A percentile compares a stretch with the other conserved stretches of the same genome.
These are phyloP conservation scores for Fallopia convolvulus DNA, from an alignment of 148 eudicot genomes.

Conservation along the genomic window DNA sequence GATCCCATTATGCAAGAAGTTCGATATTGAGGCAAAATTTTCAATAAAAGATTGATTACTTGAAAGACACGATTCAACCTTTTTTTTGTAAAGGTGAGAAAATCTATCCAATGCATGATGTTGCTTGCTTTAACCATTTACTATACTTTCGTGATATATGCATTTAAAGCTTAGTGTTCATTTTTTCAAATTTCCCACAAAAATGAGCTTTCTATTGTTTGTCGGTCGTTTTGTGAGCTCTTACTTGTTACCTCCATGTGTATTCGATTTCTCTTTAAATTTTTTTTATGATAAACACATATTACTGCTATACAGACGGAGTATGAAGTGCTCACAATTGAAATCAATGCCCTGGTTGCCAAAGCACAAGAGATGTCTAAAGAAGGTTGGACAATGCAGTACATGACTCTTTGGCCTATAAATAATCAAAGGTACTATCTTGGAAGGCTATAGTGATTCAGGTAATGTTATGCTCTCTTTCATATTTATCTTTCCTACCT, in stretches of 20 bases:
- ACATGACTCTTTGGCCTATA: conserved; percentile 94
- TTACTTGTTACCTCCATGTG: background rate
- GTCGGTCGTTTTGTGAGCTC: background rate
- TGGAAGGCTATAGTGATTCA: conserved; percentile 65
- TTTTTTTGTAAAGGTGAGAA: conserved; percentile 86
- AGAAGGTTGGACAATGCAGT: conserved; percentile 99
- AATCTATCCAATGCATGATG: background rate
- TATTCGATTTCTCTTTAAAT: background rate
- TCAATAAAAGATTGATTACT: conserved; percentile 82
- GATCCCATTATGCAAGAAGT: conserved; percentile 96
- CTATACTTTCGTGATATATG: background rate
- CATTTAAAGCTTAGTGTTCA: background rate
- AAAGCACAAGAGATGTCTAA: conserved; percentile 94
- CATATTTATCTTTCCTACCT: background rate
- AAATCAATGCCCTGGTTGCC: conserved; percentile 89
- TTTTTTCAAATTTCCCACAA: background rate
- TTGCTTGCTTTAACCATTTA: background rate
- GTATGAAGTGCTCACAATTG: conserved; percentile 89
- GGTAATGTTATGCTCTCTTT: conserved; percentile 26
- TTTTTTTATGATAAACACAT: background rate
- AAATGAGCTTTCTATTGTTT: background rate
- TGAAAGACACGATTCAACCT: conserved; percentile 91
- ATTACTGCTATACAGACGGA: conserved; percentile 52
- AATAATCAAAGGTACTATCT: conserved; percentile 96
- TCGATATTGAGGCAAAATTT: conserved; percentile 87